These are phyloP conservation scores for Delonix regia DNA, from an alignment of 306 rosid species.

Conservation along the genomic window DNA sequence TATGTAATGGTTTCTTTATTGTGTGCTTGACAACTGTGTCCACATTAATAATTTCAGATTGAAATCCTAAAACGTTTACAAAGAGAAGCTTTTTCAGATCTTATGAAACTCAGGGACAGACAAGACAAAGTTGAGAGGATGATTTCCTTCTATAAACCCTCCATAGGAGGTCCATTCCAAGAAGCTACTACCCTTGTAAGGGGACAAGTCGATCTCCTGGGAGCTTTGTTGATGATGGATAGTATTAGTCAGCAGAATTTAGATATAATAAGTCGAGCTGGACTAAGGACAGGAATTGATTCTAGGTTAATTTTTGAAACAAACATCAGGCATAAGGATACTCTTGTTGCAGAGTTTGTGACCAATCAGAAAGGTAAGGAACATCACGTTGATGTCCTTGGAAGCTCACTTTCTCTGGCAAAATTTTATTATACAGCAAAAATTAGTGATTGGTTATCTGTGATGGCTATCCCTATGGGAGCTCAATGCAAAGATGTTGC, in stretches of 20 bases:
- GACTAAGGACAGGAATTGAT: conserved; percentile 71
- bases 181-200: conserved; percentile 65
- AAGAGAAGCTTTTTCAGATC: conserved; percentile 85
- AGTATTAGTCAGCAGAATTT: conserved; percentile 47
- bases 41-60: conserved; percentile 55
- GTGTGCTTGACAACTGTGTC: conserved; percentile 15
- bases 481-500: conserved; percentile 84
- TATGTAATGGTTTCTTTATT: neutral
- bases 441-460: conserved; percentile 69
- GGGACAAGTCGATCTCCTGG: conserved; percentile 73
- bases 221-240: conserved; percentile 59
- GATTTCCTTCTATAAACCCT: conserved; percentile 68
- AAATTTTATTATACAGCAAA: conserved; percentile 62
- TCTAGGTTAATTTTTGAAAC: conserved; percentile 78
- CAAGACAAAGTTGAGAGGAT: conserved; percentile 85
- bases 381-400: conserved; percentile 37
- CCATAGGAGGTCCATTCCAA: conserved; percentile 71
- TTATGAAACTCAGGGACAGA: conserved; percentile 85
- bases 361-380: conserved; percentile 53
- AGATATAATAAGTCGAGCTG: conserved; percentile 50
- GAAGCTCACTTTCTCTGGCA: conserved; percentile 64
- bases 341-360: conserved; percentile 71
- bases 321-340: conserved; percentile 51
- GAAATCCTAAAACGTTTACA: conserved; percentile 88
- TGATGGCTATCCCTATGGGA: conserved; percentile 71